These are phyloP conservation scores for Entomophthora muscae DNA, from an alignment of 371 early-diverging fungal species.

Conservation along the genomic window DNA sequence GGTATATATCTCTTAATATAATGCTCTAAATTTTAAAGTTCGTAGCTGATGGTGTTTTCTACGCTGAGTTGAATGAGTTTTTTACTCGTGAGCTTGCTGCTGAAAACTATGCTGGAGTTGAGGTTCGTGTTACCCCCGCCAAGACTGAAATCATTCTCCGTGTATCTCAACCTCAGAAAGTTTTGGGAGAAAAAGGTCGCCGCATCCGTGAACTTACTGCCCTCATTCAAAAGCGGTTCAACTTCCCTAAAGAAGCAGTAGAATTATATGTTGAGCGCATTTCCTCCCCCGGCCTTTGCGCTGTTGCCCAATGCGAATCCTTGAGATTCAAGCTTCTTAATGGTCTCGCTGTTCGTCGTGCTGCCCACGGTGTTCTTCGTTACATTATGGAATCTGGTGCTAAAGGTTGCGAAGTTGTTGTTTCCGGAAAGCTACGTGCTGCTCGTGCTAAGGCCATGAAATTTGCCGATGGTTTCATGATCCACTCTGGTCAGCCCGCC, in stretches of 20 bases:
- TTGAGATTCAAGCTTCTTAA: conserved; percentile 95
- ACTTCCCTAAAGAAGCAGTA: conserved; percentile 93
- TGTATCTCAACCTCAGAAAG: conserved; percentile 95
- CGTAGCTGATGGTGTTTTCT: conserved; percentile 99
- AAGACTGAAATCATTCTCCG: conserved; percentile 99
- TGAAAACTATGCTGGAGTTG: conserved; percentile 93
- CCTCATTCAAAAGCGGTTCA: conserved; percentile 97
- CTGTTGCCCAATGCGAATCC: conserved; percentile 98
- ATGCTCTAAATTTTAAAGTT: conserved; percentile 30
- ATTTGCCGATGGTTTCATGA: conserved; percentile 98
- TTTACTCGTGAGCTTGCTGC: conserved; percentile 80
- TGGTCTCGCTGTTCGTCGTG: conserved; percentile 96
- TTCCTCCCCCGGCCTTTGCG: conserved; percentile 95
- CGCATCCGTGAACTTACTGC: conserved; percentile 97
- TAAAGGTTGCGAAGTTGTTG: conserved; percentile 99
- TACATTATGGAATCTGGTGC: conserved; percentile 99
- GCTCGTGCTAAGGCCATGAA: conserved; percentile 99
- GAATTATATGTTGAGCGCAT: conserved; percentile 99
- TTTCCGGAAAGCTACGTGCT: conserved; percentile 99
- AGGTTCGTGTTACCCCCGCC: conserved; percentile 95
- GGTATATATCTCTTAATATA: background rate
- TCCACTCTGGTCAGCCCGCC: conserved; percentile 98
- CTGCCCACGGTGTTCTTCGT: conserved; percentile 96
- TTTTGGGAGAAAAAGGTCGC: conserved; percentile 97
- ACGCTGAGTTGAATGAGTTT: conserved; percentile 98